Conservation (phyloP, 1,139 yeast genomes). For the Magnusiomyces sp. region DNA sequence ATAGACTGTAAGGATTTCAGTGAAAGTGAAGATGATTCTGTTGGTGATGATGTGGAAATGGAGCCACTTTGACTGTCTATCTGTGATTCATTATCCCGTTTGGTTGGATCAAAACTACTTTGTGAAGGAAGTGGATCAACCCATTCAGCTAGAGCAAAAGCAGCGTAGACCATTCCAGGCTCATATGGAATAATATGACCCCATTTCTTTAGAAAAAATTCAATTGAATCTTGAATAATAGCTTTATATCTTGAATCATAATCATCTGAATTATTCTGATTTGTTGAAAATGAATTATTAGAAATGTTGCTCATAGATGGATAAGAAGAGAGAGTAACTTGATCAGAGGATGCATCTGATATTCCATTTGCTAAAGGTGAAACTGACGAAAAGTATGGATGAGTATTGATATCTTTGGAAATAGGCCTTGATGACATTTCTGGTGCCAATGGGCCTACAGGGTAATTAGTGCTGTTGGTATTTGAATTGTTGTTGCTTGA, state of each 20-base stretch:
- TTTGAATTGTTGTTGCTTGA: not conserved
- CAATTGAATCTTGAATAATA: slow-evolving; percentile 50
- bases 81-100: not conserved
- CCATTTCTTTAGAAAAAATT: slow-evolving; percentile 67
- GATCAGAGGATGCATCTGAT: not conserved
- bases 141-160: slow-evolving; percentile 85
- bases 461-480: not conserved
- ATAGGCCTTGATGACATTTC: not conserved
- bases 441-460: not conserved
- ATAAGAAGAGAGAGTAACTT: not conserved
- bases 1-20: slow-evolving; percentile 14
- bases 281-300: not conserved
- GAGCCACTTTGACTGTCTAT: no score
- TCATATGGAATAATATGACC: slow-evolving; percentile 71
- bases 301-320: not conserved
- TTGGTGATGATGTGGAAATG: slow-evolving; percentile 4
- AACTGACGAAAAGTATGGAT: not conserved
- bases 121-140: slow-evolving; percentile 46
- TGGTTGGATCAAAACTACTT: not conserved
- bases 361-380: not conserved
- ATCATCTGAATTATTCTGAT: slow-evolving; percentile 1
- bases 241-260: slow-evolving; percentile 5
- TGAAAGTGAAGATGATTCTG: slow-evolving; percentile 2
- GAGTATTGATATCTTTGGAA: not conserved
- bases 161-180: slow-evolving; percentile 79